Evolutionary conservation across 805 yeast species (phyloP).

Genomic region (Blastobotrys muscicola): DNA sequence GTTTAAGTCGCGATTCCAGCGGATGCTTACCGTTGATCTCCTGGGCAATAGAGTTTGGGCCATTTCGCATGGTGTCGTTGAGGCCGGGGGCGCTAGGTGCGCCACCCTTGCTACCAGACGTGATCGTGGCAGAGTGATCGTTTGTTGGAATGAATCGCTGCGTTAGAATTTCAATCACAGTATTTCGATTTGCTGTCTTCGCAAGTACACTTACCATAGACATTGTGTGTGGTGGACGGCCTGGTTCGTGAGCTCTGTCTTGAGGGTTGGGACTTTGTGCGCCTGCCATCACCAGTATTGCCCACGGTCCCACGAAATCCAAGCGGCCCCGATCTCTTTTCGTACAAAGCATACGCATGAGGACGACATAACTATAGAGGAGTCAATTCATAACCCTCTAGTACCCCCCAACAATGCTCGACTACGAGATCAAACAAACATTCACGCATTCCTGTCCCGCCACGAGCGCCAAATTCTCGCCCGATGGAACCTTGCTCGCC

Average conservation of each 20-base stretch:
- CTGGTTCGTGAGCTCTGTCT: too few relatives aligned
- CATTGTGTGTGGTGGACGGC: too few relatives aligned
- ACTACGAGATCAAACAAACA: too few relatives aligned
- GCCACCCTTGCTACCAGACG: conserved; percentile 3
- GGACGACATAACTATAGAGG: too few relatives aligned
- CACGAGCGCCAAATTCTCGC: conserved; percentile 50
- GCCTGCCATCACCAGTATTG: conserved; percentile 2
- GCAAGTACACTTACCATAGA: conserved; percentile 1
- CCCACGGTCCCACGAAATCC: too few relatives aligned
- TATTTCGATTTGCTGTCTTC: background rate
- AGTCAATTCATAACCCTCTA: too few relatives aligned
- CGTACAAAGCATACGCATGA: too few relatives aligned
- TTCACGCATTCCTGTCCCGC: conserved; percentile 11
- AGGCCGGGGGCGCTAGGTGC: conserved; percentile 18
- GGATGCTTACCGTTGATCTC: conserved; percentile 50
- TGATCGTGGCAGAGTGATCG: background rate
- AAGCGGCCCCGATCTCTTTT: too few relatives aligned
- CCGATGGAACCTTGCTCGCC: conserved; percentile 51
- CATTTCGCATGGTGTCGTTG: conserved; percentile 46
- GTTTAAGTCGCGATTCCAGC: conserved; percentile 58
- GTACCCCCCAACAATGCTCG: too few relatives aligned
- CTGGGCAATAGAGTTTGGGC: conserved; percentile 49
- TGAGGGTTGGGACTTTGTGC: too few relatives aligned
- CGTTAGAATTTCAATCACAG: conserved; percentile 1
- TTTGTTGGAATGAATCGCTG: conserved; percentile 4